Conservation (phyloP, 2,329 filamentous ascomycete genomes). For the Rutstroemia sp. region DNA sequence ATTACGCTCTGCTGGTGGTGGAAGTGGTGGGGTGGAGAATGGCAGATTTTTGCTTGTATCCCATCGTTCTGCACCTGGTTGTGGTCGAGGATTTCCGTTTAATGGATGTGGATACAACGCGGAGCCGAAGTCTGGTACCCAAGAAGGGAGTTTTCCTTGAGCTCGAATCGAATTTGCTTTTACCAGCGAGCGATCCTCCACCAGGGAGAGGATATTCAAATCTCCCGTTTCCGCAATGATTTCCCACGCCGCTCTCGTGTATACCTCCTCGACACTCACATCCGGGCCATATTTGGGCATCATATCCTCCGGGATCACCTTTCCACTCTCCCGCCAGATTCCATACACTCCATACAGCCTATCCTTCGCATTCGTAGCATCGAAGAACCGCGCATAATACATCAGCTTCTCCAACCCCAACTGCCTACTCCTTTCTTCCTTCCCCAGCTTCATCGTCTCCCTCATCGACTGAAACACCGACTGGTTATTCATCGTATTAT, state of each 20-base stretch:
- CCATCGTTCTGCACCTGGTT: conserved; percentile 4
- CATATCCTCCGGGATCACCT: conserved; percentile 1
- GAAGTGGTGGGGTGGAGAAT: conserved; percentile 1
- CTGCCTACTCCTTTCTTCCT: neutral
- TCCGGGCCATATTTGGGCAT: neutral
- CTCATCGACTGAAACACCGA: conserved; percentile 10
- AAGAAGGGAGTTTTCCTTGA: conserved; percentile 9
- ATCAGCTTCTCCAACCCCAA: conserved; percentile 11
- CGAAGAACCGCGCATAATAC: conserved; percentile 10
- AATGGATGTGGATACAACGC: conserved; percentile 6
- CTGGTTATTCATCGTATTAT: conserved; percentile 11
- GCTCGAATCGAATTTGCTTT: neutral
- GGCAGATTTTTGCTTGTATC: conserved; percentile 5
- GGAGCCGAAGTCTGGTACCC: conserved; percentile 14
- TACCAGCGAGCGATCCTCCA: conserved; percentile 8
- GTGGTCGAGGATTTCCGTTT: conserved; percentile 9
- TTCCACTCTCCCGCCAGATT: conserved; percentile 9
- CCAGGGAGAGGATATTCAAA: conserved; percentile 14
- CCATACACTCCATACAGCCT: conserved; percentile 10
- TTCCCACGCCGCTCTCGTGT: conserved; percentile 9
- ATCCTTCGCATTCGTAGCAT: conserved; percentile 11
- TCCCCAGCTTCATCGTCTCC: neutral
- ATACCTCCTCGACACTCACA: neutral
- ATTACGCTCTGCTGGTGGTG: neutral
- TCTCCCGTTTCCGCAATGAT: conserved; percentile 9